Evolutionary conservation across 2,329 filamentous ascomycete species (phyloP), one percentile per base, ranked within the genome.

Genomic region (Ramularia collo-cygni): DNA sequence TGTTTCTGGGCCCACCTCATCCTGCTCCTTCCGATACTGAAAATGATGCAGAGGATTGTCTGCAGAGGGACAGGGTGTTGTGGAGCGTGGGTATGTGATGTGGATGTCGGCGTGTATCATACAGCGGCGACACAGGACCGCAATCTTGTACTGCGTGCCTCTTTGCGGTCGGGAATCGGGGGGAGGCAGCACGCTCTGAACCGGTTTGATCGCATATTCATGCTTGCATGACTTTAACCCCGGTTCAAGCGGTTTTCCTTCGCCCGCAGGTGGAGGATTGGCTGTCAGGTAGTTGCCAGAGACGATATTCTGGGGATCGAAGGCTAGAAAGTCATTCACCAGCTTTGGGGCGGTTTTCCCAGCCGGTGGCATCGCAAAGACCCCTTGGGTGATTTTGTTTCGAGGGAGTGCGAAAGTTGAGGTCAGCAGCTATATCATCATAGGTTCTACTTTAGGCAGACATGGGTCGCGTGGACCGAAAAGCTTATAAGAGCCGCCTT

Each of bases 41-140:
- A 83, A 71, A 57, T 85, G 81, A 57, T 85, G 81, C 4, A 84
- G 58, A 19, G 76, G 75, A 46, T 67, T 71, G 1, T 69, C 61
- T 8, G 54, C 44, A 38, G 65, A 69, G 3, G 73, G 71, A 50
- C 71, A 76, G 4, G 68, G 62, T 19, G 55, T 54, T 16, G 44
- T 58, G n/a, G 64, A 57, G 9, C 54, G 52, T 17, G 63, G 64
- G 16, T 35, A 28, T 8, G 39, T 35, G 24, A 81, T 67, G 8
- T 64, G 63, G 15, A 85, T 56, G 48, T 78, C 70, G 30, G 83
- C 64, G 60, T 85, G 80, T 53, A 70, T 69, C 37, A 76, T 73
- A 56, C 81, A 85, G 43, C 66, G 68, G 40, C 68, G 62, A 60
- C 81, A 85, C 48, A 77, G 70, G 3, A 77, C 70, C 12, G 79